phyloP scores from a whole-genome alignment of 352 stramenopile species.

The Globisporangium cystogenes region DNA sequence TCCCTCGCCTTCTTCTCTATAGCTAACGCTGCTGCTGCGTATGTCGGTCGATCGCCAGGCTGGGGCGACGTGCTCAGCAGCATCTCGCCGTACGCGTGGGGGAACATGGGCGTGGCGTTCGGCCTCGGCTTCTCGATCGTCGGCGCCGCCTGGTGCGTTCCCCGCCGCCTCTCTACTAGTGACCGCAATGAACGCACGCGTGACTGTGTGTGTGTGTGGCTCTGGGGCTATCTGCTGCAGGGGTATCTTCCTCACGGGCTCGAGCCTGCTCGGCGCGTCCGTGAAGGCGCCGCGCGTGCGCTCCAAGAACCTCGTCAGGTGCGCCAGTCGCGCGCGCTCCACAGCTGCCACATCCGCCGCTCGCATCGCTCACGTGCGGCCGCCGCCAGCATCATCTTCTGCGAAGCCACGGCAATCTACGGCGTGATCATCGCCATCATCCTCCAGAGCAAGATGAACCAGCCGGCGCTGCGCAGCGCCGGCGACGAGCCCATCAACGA shows the following conservation, averaged over 20 bases:
- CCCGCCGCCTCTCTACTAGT: background rate
- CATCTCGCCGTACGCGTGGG: conserved; percentile 98
- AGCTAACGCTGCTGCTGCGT: background rate
- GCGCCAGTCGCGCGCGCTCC: background rate
- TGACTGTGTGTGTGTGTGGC: background rate
- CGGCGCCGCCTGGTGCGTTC: conserved; percentile 90
- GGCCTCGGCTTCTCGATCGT: conserved; percentile 96
- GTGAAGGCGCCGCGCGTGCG: conserved; percentile 98
- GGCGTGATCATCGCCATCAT: conserved; percentile 99
- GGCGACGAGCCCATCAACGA: conserved; percentile 73
- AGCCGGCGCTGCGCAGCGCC: conserved; percentile 50
- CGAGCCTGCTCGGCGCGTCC: conserved; percentile 95
- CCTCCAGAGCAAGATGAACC: conserved; percentile 95
- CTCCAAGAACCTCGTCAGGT: conserved; percentile 98
- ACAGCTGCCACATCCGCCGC: background rate
- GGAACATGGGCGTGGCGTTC: conserved; percentile 96
- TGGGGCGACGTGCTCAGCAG: conserved; percentile 96
- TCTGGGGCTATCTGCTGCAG: too few relatives aligned
- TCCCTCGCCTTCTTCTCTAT: background rate
- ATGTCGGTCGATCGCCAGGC: conserved; percentile 22
- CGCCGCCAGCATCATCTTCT: conserved; percentile 97
- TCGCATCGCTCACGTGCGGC: background rate
- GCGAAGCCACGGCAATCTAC: conserved; percentile 99
- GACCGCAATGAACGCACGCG: background rate
- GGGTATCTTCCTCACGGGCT: conserved; percentile 93